These are phyloP conservation scores for Wickerhamiella azyma DNA, from an alignment of 805 yeast species.

Conservation along the genomic window DNA sequence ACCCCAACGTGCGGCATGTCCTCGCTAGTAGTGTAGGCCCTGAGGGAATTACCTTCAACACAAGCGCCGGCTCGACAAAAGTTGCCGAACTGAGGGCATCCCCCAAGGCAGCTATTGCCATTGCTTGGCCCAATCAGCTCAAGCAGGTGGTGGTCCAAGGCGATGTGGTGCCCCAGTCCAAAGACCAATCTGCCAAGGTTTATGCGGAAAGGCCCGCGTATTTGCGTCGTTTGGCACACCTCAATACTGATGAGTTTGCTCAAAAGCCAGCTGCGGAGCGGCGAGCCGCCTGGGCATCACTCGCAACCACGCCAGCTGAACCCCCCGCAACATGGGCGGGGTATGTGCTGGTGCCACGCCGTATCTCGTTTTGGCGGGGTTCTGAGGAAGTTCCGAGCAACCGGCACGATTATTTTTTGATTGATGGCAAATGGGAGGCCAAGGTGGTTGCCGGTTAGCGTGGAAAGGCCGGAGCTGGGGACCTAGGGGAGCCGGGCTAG, in stretches of 20 bases:
- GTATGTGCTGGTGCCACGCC: background rate
- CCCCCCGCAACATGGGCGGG: conserved; percentile 4
- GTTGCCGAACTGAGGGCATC: background rate
- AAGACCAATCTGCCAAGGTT: background rate
- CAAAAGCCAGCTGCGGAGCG: conserved; percentile 1
- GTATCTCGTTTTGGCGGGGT: conserved; percentile 5
- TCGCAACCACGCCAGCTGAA: background rate
- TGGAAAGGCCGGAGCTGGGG: too few relatives aligned
- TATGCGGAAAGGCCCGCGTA: conserved; percentile 1
- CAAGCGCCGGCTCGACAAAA: background rate
- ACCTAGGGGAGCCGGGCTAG: too few relatives aligned
- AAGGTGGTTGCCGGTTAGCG: conserved; percentile 2
- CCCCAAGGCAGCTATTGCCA: background rate
- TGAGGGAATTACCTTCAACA: conserved; percentile 1
- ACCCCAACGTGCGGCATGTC: conserved; percentile 5
- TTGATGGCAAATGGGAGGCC: background rate
- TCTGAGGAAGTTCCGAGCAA: conserved; percentile 2
- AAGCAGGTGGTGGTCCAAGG: conserved; percentile 6
- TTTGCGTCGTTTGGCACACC: conserved; percentile 1
- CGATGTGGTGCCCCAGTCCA: background rate
- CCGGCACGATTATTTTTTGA: conserved; percentile 2
- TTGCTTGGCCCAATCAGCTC: conserved; percentile 2
- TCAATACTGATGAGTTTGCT: background rate
- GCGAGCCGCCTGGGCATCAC: background rate
- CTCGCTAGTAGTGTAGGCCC: background rate